Percentiles rank a stretch among this genome's conserved stretches.
These are phyloP conservation scores for Angomonas deanei DNA, from an alignment of 208 protist genomes.

Conservation along the genomic window DNA sequence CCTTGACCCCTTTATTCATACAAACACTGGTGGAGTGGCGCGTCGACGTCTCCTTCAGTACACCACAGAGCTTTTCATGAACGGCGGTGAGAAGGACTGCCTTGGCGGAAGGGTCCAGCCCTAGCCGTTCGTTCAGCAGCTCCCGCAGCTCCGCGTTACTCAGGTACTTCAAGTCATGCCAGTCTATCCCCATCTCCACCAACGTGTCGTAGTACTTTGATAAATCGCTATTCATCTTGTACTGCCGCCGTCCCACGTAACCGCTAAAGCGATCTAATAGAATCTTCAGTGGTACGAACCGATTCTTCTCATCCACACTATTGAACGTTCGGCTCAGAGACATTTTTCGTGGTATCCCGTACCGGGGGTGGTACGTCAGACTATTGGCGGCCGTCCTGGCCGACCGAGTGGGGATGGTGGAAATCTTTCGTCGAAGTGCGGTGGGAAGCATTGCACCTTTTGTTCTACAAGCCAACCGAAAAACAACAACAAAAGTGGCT, in stretches of 20 bases:
- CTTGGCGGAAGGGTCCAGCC: conserved; percentile 40
- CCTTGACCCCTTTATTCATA: conserved; percentile 43
- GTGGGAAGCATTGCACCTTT: too few relatives aligned
- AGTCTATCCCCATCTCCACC: conserved; percentile 67
- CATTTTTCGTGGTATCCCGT: conserved; percentile 47
- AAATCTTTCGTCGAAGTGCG: too few relatives aligned
- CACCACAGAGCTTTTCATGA: conserved; percentile 77
- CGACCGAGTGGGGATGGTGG: not conserved
- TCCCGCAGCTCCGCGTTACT: conserved; percentile 42
- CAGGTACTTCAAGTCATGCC: conserved; percentile 86
- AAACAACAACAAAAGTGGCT: too few relatives aligned
- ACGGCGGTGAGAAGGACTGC: conserved; percentile 59
- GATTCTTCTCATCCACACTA: conserved; percentile 71
- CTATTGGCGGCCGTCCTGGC: not conserved
- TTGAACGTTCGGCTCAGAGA: conserved; percentile 64
- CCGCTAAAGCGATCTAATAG: conserved; percentile 67
- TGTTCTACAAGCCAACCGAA: too few relatives aligned
- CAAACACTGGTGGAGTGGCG: conserved; percentile 73
- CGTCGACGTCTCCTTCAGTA: conserved; percentile 53
- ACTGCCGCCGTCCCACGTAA: conserved; percentile 76
- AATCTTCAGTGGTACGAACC: conserved; percentile 68
- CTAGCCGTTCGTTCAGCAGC: conserved; percentile 43
- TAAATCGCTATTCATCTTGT: conserved; percentile 73
- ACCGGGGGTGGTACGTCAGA: conserved; percentile 58
- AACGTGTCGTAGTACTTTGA: conserved; percentile 31